phyloP scores from a whole-genome alignment of 805 yeast species.

The Starmerella vaccinii region DNA sequence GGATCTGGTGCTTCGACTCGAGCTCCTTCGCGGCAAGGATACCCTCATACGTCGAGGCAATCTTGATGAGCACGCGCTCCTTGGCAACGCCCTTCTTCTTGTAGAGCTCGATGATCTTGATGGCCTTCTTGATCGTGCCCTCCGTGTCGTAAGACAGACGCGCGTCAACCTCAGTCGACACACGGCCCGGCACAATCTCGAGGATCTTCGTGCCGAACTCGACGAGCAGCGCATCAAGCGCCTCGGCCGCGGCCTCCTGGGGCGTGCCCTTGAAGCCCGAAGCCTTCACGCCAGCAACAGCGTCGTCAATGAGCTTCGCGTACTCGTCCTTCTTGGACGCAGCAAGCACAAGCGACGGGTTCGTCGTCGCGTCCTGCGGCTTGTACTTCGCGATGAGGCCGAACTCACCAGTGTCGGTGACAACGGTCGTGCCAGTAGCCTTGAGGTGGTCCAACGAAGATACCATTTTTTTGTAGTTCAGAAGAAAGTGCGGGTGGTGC shows the following conservation, averaged over 20 bases:
- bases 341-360: constrained; percentile 93
- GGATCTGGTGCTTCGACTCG: constrained; percentile 82
- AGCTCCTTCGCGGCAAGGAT: constrained; percentile 96
- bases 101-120: constrained; percentile 80
- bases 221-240: constrained; percentile 84
- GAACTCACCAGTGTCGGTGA: constrained; percentile 98
- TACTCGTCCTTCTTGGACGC: constrained; percentile 87
- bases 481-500: background rate
- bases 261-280: constrained; percentile 27
- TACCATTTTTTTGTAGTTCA: constrained; percentile 15
- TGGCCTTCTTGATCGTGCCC: constrained; percentile 88
- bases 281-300: constrained; percentile 74
- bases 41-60: constrained; percentile 99
- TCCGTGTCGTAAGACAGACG: constrained; percentile 92
- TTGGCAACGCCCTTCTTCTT: constrained; percentile 72
- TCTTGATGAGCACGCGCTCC: constrained; percentile 88
- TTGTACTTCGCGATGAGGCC: constrained; percentile 93
- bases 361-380: constrained; percentile 99
- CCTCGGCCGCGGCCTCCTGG: constrained; percentile 58
- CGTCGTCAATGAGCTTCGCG: constrained; percentile 79
- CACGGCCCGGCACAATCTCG: constrained; percentile 96
- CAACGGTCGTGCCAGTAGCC: constrained; percentile 91
- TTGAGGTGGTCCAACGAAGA: constrained; percentile 89
- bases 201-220: constrained; percentile 93
- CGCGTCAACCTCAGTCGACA: constrained; percentile 98